Percentiles rank a stretch among this genome's conserved stretches.
Conservation (phyloP, 345 rosid species). For the Physaria fendleri region DNA sequence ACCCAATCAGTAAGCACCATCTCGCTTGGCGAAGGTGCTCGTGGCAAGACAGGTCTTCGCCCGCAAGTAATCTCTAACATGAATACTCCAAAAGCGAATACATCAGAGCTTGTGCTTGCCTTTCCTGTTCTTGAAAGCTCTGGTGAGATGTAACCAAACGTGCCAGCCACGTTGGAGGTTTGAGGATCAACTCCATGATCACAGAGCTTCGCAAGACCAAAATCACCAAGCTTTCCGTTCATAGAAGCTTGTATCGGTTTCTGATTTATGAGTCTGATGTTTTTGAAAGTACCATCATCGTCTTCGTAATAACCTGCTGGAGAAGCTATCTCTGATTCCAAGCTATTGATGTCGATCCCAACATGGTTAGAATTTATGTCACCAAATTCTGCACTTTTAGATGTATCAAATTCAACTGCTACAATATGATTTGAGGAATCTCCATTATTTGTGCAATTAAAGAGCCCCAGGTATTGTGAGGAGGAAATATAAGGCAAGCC, state of each 20-base stretch:
- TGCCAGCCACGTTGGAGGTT: constrained; percentile 41
- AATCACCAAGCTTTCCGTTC: constrained; percentile 42
- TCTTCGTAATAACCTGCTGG: constrained; percentile 40
- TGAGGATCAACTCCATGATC: constrained; percentile 37
- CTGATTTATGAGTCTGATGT: constrained; percentile 34
- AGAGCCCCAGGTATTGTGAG: constrained; percentile 46
- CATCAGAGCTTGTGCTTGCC: constrained; percentile 35
- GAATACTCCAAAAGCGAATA: constrained; percentile 35
- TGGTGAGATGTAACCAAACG: constrained; percentile 41
- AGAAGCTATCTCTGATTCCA: constrained; percentile 41
- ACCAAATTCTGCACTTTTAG: constrained; percentile 33
- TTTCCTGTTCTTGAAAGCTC: constrained; percentile 34
- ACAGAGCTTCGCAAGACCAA: constrained; percentile 40
- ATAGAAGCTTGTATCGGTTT: constrained; percentile 41
- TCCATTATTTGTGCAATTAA: constrained; percentile 39
- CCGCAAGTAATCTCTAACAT: constrained; percentile 41
- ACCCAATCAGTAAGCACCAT: background rate
- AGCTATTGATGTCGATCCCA: constrained; percentile 46
- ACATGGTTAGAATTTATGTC: constrained; percentile 39
- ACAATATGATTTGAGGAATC: constrained; percentile 46
- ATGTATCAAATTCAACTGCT: constrained; percentile 76
- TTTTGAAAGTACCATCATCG: constrained; percentile 28
- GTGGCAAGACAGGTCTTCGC: constrained; percentile 34
- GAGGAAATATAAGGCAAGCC: constrained; percentile 32
- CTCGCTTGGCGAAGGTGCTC: background rate